These are phyloP conservation scores for Blastobotrys capitulatus DNA, from an alignment of 1,139 yeast species.

Conservation along the genomic window DNA sequence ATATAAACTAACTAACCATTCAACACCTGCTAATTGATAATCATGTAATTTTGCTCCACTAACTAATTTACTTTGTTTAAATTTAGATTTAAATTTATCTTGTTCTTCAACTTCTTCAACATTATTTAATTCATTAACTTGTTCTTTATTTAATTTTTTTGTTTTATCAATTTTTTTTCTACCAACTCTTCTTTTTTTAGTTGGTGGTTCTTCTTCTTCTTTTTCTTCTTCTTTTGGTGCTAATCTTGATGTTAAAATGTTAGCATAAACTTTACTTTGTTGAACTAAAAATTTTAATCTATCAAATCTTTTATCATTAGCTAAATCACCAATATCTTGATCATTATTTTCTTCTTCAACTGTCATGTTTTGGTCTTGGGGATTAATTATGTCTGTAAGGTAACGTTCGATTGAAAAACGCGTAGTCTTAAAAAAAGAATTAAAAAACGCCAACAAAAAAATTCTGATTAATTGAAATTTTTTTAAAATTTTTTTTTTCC, in stretches of 20 bases:
- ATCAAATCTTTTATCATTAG: slow-evolving; percentile 44
- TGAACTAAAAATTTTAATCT: slow-evolving; percentile 68
- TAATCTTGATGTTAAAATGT: slow-evolving; percentile 74
- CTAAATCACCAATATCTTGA: slow-evolving; percentile 11
- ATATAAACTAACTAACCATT: slow-evolving; percentile 82
- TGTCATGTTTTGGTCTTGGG: not conserved
- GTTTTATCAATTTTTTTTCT: not conserved
- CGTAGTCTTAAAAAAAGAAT: not conserved
- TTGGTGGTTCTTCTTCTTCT: slow-evolving; percentile 9
- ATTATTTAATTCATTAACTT: not conserved
- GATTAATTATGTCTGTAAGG: not conserved
- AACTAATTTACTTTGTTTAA: slow-evolving; percentile 57
- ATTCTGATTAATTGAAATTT: not conserved
- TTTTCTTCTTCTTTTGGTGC: slow-evolving; percentile 14
- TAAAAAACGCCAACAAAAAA: not conserved
- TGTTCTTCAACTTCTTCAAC: not conserved
- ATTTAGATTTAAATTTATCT: slow-evolving; percentile 7
- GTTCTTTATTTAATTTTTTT: not conserved
- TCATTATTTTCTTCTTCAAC: not conserved
- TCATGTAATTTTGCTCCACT: slow-evolving; percentile 68
- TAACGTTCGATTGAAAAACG: not conserved
- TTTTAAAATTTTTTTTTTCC: not conserved
- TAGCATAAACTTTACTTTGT: slow-evolving; percentile 77
- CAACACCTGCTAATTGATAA: slow-evolving; percentile 85
- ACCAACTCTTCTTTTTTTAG: slow-evolving; percentile 14